Base-by-base conservation (phyloP, 306 rosid species). In the Vigna mungo region DNA sequence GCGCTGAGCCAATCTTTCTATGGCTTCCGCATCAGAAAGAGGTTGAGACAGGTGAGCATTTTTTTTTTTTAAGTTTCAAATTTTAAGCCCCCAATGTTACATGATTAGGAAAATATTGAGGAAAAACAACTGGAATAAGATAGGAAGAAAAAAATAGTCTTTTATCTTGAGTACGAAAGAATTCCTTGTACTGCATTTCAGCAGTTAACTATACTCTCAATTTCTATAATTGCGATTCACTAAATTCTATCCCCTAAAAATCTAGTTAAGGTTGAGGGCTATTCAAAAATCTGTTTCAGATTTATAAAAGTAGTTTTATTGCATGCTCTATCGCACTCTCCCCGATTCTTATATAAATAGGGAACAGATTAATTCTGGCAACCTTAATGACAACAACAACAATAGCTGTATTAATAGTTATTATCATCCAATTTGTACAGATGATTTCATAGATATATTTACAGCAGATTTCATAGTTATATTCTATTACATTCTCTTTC, bases 1-100 rank as follows among this genome's bases (percentile, higher is more conserved):
- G 86, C 88, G 59, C 15, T 90, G 75, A 84, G 90, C 63, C 88
- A 83, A 48, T 81, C 92, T 84, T 82, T 87, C 75, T 83, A 79
- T 55, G 92, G 92, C 80, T 77, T 77, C 51, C 74, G 81, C 73
- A 79, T 85, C 88, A 88, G 89, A 86, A 81, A 18, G 76, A 81
- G 83, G 84, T 72, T 90, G 75, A 79, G 88, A 82, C 87, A 88
- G 95, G 90, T 84, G 13, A 41, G 44, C 46, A 61, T 53, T 53
- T 15, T 32, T 66, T 32, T 30, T 37, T 32, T 30, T 37, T 62
- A 48, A 65, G 58, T 78, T 34, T 9, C 74, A 60, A 64, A 54
- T 9, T 54, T 76, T 15, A 14, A 71, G 13, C 30, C 18, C 43
- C 7, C 14, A 48, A 60, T 18, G 61, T 63, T 51, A 37, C 6